phyloP scores from a whole-genome alignment of 352 stramenopile genomes.

The Peronospora belbahrii region DNA sequence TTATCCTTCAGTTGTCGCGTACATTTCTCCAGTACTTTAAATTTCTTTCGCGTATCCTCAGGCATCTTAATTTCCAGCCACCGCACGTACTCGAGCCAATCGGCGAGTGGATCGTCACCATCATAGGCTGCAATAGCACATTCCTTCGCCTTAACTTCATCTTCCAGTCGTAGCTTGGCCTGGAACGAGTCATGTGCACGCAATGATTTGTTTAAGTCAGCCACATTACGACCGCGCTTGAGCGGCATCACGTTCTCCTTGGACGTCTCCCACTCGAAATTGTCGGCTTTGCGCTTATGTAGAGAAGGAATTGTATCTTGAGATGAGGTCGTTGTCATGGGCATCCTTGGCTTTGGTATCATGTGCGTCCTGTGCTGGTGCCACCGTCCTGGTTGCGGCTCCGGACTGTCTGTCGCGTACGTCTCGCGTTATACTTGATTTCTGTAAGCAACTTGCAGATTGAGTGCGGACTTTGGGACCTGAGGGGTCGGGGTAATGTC shows the following conservation, averaged over 20 bases:
- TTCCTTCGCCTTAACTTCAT: slow-evolving; percentile 47
- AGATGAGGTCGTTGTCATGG: slow-evolving; percentile 15
- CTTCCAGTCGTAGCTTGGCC: slow-evolving; percentile 46
- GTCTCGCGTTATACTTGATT: slow-evolving; percentile 24
- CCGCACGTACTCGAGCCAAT: slow-evolving; percentile 66
- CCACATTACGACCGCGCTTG: slow-evolving; percentile 68
- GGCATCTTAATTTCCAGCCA: slow-evolving; percentile 80
- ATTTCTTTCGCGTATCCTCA: slow-evolving; percentile 77
- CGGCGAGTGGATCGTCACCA: slow-evolving; percentile 58
- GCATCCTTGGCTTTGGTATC: neutral
- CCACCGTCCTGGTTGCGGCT: neutral
- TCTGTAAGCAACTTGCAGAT: slow-evolving; percentile 16
- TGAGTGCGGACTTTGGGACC: slow-evolving; percentile 6
- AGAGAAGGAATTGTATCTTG: neutral
- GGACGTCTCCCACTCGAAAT: slow-evolving; percentile 78
- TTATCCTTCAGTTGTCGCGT: slow-evolving; percentile 63
- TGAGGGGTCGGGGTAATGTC: neutral
- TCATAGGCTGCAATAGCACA: slow-evolving; percentile 35
- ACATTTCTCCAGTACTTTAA: slow-evolving; percentile 61
- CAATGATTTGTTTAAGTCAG: slow-evolving; percentile 69
- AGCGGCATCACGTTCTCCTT: slow-evolving; percentile 87
- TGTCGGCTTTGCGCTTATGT: slow-evolving; percentile 32
- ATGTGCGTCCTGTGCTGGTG: neutral
- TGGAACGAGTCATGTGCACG: slow-evolving; percentile 56
- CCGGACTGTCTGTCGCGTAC: slow-evolving; percentile 20